Conservation (phyloP, 164 flowering plant genomes). For the Umbellularia californica region DNA sequence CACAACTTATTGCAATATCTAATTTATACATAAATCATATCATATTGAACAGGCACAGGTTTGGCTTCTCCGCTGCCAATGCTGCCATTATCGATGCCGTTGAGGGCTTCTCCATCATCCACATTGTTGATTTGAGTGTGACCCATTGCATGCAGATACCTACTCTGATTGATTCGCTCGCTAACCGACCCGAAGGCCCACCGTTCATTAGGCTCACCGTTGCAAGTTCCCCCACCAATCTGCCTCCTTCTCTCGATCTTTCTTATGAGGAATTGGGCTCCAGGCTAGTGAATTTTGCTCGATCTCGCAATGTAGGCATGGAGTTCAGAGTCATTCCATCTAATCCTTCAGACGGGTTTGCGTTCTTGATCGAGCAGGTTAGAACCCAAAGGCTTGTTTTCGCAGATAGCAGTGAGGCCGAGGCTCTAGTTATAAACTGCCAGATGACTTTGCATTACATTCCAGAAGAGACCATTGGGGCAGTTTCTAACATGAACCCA, state of each 20-base stretch:
- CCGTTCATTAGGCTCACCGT: slow-evolving; percentile 70
- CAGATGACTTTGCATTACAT: slow-evolving; percentile 82
- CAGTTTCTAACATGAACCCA: slow-evolving; percentile 10
- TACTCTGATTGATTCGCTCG: slow-evolving; percentile 72
- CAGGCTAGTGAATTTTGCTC: slow-evolving; percentile 62
- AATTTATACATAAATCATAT: too few species aligned
- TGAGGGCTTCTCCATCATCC: slow-evolving; percentile 58
- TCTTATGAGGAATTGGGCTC: slow-evolving; percentile 75
- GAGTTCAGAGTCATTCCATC: slow-evolving; percentile 66
- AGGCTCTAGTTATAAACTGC: slow-evolving; percentile 74
- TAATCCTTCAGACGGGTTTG: slow-evolving; percentile 59
- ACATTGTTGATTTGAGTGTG: slow-evolving; percentile 72
- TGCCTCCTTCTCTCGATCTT: slow-evolving; percentile 65
- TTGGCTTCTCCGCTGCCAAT: slow-evolving; percentile 95
- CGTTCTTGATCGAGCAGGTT: slow-evolving; percentile 58
- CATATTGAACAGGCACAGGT: slow-evolving; percentile 36
- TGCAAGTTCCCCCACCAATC: slow-evolving; percentile 32
- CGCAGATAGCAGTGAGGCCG: slow-evolving; percentile 21
- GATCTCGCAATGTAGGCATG: slow-evolving; percentile 55
- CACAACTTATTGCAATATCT: too few species aligned
- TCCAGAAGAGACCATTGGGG: slow-evolving; percentile 56
- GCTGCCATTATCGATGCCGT: slow-evolving; percentile 66
- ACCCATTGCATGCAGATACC: slow-evolving; percentile 98
- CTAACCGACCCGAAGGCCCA: slow-evolving; percentile 50
- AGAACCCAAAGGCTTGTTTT: slow-evolving; percentile 34